Evolutionary conservation across 257 asterid genomes (phyloP), one percentile per base, ranked within the genome.

Genomic region (Sherardia arvensis): DNA sequence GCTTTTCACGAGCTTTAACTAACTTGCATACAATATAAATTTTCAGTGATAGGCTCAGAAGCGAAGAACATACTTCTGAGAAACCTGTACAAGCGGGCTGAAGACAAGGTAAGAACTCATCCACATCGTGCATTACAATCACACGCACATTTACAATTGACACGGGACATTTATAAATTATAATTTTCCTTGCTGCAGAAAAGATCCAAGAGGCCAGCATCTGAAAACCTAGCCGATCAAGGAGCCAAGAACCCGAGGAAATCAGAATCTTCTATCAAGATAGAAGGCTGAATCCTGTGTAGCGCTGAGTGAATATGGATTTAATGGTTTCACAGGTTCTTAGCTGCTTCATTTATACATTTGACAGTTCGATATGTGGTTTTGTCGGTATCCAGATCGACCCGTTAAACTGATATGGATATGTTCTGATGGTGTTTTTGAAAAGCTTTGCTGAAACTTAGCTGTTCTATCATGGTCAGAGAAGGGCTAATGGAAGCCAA

Each of bases 151-250:
- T 43, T 43, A 17, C 0, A 43, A 14, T 43, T 10, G 51, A 43
- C 7, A 15, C 51, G 8, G n/a, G 51, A 43, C 51, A 17, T 5
- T 43, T 43, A 17, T 4, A 14, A 14, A 43, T 43, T 17, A 14
- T 4, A 43, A 43, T 17, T 43, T 43, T 43, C 21, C 8, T 61
- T 12, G 18, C 65, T 65, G 69, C 69, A 79, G 84, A 54, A 70
- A 73, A 70, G 75, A 68, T 70, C 61, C 11, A 79, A 79, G 76
- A 74, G 84, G 65, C 78, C 84, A 49, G 84, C 84, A 23, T 59
- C 84, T 17, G 81, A 74, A 36, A 79, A 54, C 74, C 68, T 76
- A 33, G 38, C 64, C 5, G 78, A 73, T 58, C 76, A 71, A 57
- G 79, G 78, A 68, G 26, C 64, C 23, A 79, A 79, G 69, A 73